Evolutionary conservation across 352 stramenopile genomes (phyloP).

Genomic region (Pythium apleroticum): DNA sequence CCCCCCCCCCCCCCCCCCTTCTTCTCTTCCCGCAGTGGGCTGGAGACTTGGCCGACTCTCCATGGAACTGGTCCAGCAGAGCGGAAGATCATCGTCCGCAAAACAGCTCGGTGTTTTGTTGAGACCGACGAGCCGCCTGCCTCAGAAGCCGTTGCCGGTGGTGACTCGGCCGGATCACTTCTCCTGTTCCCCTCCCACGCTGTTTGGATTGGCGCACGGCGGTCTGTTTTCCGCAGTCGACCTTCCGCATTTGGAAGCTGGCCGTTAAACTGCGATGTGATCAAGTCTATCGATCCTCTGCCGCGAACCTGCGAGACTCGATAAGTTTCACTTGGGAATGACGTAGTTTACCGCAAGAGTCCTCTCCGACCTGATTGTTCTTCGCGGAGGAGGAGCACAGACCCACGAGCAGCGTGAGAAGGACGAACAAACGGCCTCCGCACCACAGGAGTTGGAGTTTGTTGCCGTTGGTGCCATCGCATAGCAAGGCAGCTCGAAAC

Average conservation of each 20-base stretch:
- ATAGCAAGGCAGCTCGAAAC: neutral
- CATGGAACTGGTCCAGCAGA: constrained; percentile 31
- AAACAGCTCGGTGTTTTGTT: no score
- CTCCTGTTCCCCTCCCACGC: neutral
- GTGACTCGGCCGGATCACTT: neutral
- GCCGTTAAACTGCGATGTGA: neutral
- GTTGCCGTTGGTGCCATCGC: neutral
- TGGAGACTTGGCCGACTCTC: constrained; percentile 30
- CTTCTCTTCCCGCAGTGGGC: no score
- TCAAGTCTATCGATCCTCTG: neutral
- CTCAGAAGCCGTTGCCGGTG: neutral
- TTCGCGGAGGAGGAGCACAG: neutral
- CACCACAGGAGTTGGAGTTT: neutral
- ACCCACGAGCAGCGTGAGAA: neutral
- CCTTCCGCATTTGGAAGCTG: neutral
- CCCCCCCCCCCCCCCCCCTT: no score
- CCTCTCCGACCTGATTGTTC: constrained; percentile 1
- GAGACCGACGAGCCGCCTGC: no score
- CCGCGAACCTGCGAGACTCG: constrained; percentile 18
- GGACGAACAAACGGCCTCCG: constrained; percentile 1
- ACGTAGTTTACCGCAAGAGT: constrained; percentile 10
- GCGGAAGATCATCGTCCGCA: no score
- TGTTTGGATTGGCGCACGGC: neutral
- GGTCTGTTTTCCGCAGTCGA: neutral
- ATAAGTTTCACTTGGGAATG: constrained; percentile 31